These are phyloP conservation scores for Diaporthe citri DNA, from an alignment of 2,329 filamentous ascomycete genomes.

Conservation along the genomic window DNA sequence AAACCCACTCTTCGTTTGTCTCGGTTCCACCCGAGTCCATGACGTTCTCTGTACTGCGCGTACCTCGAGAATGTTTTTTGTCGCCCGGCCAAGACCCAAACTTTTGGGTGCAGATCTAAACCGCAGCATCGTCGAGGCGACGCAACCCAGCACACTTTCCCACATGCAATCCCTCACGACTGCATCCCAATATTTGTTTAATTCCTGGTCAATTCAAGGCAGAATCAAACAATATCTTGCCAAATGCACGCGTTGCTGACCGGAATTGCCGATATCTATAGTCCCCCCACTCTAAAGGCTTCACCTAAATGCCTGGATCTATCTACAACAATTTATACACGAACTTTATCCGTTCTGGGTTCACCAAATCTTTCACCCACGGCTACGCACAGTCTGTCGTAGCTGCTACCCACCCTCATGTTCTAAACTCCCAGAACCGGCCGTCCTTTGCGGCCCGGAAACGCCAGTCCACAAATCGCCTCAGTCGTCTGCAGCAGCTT, in stretches of 20 bases:
- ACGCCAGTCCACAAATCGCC: constrained; percentile 61
- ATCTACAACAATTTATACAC: constrained; percentile 77
- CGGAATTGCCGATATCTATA: background rate
- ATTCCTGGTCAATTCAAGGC: background rate
- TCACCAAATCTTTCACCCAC: constrained; percentile 96
- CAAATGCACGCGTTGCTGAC: constrained; percentile 36
- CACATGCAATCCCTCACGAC: background rate
- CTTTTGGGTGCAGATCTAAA: background rate
- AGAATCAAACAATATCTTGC: background rate
- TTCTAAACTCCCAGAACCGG: constrained; percentile 79
- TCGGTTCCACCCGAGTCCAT: constrained; percentile 43
- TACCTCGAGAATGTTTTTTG: constrained; percentile 23
- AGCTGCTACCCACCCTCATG: constrained; percentile 87
- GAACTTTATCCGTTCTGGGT: constrained; percentile 95
- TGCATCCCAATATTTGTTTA: background rate
- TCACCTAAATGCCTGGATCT: constrained; percentile 87
- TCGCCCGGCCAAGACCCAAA: background rate
- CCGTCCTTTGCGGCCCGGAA: constrained; percentile 70
- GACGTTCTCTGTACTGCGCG: constrained; percentile 12
- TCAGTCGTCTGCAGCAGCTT: constrained; percentile 74
- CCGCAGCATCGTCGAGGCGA: background rate
- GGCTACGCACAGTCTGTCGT: constrained; percentile 98
- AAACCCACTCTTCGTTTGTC: constrained; percentile 18
- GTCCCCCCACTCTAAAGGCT: constrained; percentile 68
- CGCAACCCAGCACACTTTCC: background rate